These are phyloP conservation scores for Cystobasidium pallidum DNA, from an alignment of 1,284 basidiomycete species.

Conservation along the genomic window DNA sequence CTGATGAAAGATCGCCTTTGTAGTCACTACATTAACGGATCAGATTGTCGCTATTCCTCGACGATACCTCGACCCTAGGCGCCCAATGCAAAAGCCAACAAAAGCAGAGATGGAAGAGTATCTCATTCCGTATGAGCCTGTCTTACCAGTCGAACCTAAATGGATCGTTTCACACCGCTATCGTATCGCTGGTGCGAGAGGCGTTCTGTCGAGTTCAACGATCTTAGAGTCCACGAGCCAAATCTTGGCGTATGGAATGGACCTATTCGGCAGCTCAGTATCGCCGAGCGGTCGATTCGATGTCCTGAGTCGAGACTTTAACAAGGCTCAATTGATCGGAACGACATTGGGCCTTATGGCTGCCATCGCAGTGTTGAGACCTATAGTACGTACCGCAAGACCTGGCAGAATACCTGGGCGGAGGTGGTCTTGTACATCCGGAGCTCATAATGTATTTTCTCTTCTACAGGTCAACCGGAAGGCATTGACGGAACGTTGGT, in stretches of 20 bases:
- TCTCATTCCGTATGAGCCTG: constrained; percentile 79
- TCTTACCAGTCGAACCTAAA: constrained; percentile 73
- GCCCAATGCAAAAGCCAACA: constrained; percentile 75
- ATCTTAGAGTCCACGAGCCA: constrained; percentile 88
- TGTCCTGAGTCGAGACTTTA: constrained; percentile 86
- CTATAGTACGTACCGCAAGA: constrained; percentile 44
- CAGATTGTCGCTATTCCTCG: constrained; percentile 77
- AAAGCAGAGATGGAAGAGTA: constrained; percentile 80
- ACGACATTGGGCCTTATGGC: constrained; percentile 73
- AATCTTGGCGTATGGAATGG: constrained; percentile 83
- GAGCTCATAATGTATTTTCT: too few species aligned
- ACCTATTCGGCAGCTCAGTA: constrained; percentile 80
- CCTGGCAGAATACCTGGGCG: too few species aligned
- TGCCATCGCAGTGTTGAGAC: constrained; percentile 73
- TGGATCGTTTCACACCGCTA: constrained; percentile 66
- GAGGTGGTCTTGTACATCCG: too few species aligned
- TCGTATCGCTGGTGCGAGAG: constrained; percentile 69
- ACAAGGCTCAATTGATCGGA: constrained; percentile 86
- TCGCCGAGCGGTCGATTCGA: constrained; percentile 91
- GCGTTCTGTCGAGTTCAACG: constrained; percentile 75
- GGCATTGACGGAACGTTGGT: constrained; percentile 39
- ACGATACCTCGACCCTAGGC: constrained; percentile 77
- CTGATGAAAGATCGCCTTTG: constrained; percentile 76
- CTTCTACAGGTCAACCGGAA: constrained; percentile 22
- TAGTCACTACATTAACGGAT: constrained; percentile 75